Conservation (phyloP, 108 stramenopile species). For the Skeletonema potamos region DNA sequence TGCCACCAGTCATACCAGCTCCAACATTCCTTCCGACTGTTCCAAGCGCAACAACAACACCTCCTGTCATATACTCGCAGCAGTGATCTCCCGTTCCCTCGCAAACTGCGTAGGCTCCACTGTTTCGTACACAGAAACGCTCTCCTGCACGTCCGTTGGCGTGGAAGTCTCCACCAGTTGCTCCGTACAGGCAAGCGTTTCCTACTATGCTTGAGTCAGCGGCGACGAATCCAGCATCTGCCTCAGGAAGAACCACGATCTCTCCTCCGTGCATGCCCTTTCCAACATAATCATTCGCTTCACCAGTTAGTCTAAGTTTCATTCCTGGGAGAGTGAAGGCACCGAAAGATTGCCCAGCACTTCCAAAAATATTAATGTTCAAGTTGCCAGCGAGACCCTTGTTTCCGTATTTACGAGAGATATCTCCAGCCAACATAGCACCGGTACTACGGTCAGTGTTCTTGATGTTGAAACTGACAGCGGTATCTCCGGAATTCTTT, state of each 20-base stretch:
- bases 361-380: constrained; percentile 87
- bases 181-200: constrained; percentile 96
- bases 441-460: constrained; percentile 88
- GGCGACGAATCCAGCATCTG: constrained; percentile 81
- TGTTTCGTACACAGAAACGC: constrained; percentile 95
- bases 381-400: constrained; percentile 86
- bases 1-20: constrained; percentile 95
- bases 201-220: constrained; percentile 94
- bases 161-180: constrained; percentile 94
- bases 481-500: constrained; percentile 64
- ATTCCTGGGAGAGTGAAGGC: constrained; percentile 88
- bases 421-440: constrained; percentile 90
- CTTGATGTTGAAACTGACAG: constrained; percentile 67
- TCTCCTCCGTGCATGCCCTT: constrained; percentile 96
- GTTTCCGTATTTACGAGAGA: constrained; percentile 89
- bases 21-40: constrained; percentile 93
- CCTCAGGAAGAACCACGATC: constrained; percentile 86
- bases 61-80: constrained; percentile 98
- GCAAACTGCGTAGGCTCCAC: constrained; percentile 94
- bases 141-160: constrained; percentile 95
- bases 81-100: constrained; percentile 97
- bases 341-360: constrained; percentile 95
- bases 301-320: constrained; percentile 87
- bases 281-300: constrained; percentile 98
- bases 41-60: constrained; percentile 91